A percentile compares a stretch with the other conserved stretches of the same genome.
These are phyloP conservation scores for Albifimbria verrucaria DNA, from an alignment of 2,329 filamentous ascomycete species.

Conservation along the genomic window DNA sequence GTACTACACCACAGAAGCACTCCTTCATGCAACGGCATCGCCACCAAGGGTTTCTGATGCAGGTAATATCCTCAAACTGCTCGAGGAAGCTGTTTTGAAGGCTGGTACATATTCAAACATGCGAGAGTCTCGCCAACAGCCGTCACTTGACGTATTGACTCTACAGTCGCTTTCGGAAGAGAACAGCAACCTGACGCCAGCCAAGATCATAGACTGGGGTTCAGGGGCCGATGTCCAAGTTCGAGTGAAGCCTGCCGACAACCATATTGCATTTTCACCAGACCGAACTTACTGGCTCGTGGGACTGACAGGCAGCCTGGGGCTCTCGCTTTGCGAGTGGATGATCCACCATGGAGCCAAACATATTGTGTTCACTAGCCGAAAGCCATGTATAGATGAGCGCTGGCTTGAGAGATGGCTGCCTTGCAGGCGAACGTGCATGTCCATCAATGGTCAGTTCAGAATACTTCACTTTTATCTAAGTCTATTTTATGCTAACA, in stretches of 20 bases:
- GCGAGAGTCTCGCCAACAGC: too few species aligned
- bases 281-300: conserved; percentile 31
- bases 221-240: not conserved
- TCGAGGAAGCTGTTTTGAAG: too few species aligned
- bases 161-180: too few species aligned
- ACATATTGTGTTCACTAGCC: conserved; percentile 34
- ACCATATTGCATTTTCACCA: conserved; percentile 12
- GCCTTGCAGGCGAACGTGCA: conserved; percentile 3
- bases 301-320: conserved; percentile 29
- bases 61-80: too few species aligned
- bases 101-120: too few species aligned
- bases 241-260: not conserved
- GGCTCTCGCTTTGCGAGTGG: conserved; percentile 34
- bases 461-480: not conserved
- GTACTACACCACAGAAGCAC: too few species aligned
- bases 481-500: not conserved
- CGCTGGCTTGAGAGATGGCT: conserved; percentile 19
- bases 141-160: too few species aligned
- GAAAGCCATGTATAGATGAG: conserved; percentile 29
- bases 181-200: not conserved
- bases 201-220: not conserved
- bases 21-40: too few species aligned
- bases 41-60: too few species aligned
- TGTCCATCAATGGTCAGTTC: conserved; percentile 2
- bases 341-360: conserved; percentile 36